phyloP scores from a whole-genome alignment of 2,329 filamentous ascomycete species.

The Trichoderma guizhouense region DNA sequence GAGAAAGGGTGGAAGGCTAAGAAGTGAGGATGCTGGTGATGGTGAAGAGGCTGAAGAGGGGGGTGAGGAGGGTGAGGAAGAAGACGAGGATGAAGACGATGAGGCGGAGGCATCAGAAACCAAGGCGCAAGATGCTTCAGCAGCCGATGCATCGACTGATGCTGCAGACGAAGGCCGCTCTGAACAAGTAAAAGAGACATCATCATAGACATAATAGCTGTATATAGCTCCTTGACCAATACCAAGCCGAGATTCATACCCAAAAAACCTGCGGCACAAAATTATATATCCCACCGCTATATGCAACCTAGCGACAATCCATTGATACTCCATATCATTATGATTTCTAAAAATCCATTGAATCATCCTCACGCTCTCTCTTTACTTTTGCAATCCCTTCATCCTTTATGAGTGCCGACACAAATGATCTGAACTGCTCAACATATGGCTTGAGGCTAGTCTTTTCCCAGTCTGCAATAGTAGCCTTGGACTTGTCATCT shows the following conservation, averaged over 20 bases:
- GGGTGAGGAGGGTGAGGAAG: constrained; percentile 12
- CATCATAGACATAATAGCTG: neutral
- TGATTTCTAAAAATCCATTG: constrained; percentile 49
- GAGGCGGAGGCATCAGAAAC: neutral
- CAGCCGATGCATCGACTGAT: neutral
- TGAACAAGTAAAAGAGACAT: neutral
- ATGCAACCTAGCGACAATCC: neutral
- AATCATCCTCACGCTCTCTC: constrained; percentile 51
- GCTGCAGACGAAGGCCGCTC: constrained; percentile 16
- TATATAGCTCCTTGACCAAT: neutral
- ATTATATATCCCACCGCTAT: neutral
- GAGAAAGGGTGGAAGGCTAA: constrained; percentile 77
- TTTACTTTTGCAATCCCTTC: constrained; percentile 56
- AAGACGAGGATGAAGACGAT: neutral
- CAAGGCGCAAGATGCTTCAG: neutral
- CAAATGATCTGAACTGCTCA: constrained; percentile 82
- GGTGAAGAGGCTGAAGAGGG: constrained; percentile 29
- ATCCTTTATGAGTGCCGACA: constrained; percentile 74
- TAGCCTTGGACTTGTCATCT: constrained; percentile 35
- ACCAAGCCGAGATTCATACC: neutral
- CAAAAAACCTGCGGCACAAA: neutral
- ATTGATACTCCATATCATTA: neutral
- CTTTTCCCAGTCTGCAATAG: constrained; percentile 87
- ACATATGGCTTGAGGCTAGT: constrained; percentile 91
- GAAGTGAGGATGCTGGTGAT: constrained; percentile 31